phyloP scores from a whole-genome alignment of 2,329 filamentous ascomycete genomes.

The Helicocarpus griseus region DNA sequence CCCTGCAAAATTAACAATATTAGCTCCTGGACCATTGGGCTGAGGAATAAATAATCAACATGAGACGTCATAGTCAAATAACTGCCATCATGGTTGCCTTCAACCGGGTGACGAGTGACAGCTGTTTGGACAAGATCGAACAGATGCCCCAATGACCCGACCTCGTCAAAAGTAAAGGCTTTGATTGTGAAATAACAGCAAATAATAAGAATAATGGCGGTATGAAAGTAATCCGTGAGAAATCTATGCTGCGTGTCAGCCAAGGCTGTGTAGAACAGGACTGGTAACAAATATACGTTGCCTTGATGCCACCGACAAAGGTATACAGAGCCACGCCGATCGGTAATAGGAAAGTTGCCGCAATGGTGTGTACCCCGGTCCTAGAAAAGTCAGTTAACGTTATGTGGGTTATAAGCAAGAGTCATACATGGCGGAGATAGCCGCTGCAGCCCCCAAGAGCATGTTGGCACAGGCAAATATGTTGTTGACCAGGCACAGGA shows the following conservation, averaged over 20 bases:
- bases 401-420: not conserved
- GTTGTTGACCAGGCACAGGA: conserved; percentile 45
- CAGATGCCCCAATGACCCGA: conserved; percentile 40
- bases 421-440: conserved; percentile 29
- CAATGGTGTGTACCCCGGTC: conserved; percentile 43
- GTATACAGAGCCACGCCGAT: conserved; percentile 33
- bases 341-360: conserved; percentile 38
- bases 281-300: conserved; percentile 19
- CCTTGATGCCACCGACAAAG: conserved; percentile 33
- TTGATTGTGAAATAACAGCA: conserved; percentile 41
- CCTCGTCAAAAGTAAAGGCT: conserved; percentile 36
- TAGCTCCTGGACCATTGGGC: not conserved
- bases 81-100: conserved; percentile 44
- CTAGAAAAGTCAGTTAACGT: conserved; percentile 15
- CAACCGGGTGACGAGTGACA: conserved; percentile 36
- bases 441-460: conserved; percentile 39
- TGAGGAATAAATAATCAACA: conserved; percentile 20
- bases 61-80: conserved; percentile 50
- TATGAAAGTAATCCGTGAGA: conserved; percentile 47
- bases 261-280: not conserved
- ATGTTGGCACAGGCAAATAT: conserved; percentile 46
- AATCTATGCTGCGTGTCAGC: conserved; percentile 19
- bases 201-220: conserved; percentile 45
- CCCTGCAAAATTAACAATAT: conserved; percentile 22
- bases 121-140: conserved; percentile 43